Percentiles rank a stretch among this genome's conserved stretches.
Conservation (phyloP, 108 stramenopile species). For the Asterionellopsis glacialis region DNA sequence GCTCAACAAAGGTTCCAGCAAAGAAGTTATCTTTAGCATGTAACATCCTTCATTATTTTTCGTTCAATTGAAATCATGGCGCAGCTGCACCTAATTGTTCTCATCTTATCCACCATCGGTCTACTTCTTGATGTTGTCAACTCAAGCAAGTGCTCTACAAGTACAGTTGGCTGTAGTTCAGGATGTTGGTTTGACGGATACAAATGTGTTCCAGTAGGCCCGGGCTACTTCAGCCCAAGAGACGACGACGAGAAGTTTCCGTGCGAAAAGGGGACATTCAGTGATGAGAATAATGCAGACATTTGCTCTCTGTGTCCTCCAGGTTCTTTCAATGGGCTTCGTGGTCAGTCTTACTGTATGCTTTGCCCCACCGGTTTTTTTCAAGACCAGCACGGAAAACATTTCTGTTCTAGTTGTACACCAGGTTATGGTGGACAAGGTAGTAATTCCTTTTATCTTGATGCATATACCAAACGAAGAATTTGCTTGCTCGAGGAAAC, state of each 20-base stretch:
- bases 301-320: not conserved
- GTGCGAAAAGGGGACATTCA: not conserved
- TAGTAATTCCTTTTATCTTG: not conserved
- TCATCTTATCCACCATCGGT: too few species aligned
- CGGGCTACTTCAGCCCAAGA: conserved; percentile 1
- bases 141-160: too few species aligned
- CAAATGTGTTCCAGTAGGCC: not conserved
- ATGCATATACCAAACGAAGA: not conserved
- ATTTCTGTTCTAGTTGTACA: not conserved
- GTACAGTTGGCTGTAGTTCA: too few species aligned
- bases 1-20: too few species aligned
- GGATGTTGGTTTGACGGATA: too few species aligned
- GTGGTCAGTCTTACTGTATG: not conserved
- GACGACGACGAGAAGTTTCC: not conserved
- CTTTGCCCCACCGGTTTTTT: conserved; percentile 3
- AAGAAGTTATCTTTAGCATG: too few species aligned
- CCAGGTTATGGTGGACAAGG: conserved; percentile 3
- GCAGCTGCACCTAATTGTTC: too few species aligned
- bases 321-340: not conserved
- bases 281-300: not conserved
- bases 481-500: not conserved
- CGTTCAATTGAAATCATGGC: too few species aligned
- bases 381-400: conserved; percentile 1
- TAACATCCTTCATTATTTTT: too few species aligned
- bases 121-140: too few species aligned